phyloP scores from a whole-genome alignment of 177 flowering plant genomes.

The Vitis hybrid region DNA sequence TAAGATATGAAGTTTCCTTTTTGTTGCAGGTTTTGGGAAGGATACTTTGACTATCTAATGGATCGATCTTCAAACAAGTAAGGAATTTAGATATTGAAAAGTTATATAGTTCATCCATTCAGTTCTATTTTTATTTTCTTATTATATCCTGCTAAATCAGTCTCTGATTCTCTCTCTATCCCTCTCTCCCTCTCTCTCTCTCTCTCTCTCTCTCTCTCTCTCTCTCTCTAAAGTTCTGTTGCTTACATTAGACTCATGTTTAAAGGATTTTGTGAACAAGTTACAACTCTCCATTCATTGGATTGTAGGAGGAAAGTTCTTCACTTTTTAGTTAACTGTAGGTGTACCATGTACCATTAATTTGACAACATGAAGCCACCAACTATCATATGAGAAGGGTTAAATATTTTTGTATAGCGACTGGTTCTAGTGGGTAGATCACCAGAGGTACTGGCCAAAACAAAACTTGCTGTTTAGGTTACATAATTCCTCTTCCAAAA shows the following conservation, averaged over 20 bases:
- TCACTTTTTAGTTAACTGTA: neutral
- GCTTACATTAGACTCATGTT: neutral
- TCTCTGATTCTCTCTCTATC: neutral
- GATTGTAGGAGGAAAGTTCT: neutral
- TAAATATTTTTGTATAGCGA: too few species aligned
- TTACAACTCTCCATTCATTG: neutral
- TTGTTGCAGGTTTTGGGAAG: conserved; percentile 91
- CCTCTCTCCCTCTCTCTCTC: too few species aligned
- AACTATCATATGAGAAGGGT: too few species aligned
- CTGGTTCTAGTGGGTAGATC: too few species aligned
- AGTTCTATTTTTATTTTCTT: neutral
- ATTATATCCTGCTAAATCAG: neutral
- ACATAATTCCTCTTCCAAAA: too few species aligned
- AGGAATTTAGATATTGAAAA: conserved; percentile 14
- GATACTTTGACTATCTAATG: conserved; percentile 87
- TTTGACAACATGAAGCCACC: too few species aligned
- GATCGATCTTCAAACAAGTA: conserved; percentile 85
- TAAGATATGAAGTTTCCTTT: neutral
- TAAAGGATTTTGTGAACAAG: neutral
- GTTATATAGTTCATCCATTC: neutral
- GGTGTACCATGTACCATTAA: too few species aligned
- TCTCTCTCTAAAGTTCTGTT: too few species aligned
- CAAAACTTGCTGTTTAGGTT: too few species aligned
- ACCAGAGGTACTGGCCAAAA: too few species aligned
- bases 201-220: too few species aligned